phyloP scores from a whole-genome alignment of 2,329 filamentous ascomycete species.

The Hymenoscyphus linearis region DNA sequence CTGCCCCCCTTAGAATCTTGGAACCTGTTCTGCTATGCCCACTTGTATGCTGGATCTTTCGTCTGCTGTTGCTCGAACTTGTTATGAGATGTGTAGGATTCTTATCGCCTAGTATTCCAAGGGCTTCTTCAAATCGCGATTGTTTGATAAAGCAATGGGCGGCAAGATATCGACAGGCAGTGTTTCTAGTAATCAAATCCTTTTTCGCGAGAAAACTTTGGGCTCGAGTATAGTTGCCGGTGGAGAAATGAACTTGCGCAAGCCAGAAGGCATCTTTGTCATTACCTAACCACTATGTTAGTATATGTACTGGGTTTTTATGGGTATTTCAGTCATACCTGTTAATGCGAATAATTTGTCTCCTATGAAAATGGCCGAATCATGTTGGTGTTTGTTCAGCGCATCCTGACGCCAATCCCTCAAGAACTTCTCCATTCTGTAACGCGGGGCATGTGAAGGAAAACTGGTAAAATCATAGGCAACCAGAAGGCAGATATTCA shows the following conservation, averaged over 20 bases:
- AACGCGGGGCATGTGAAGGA: constrained; percentile 7
- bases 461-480: constrained; percentile 4
- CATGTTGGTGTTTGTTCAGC: constrained; percentile 91
- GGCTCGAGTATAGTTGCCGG: constrained; percentile 89
- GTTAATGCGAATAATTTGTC: constrained; percentile 95
- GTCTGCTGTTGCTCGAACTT: constrained; percentile 55
- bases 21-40: constrained; percentile 46
- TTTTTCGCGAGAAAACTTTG: constrained; percentile 80
- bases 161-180: constrained; percentile 86
- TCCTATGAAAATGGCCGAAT: constrained; percentile 92
- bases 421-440: constrained; percentile 81
- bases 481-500: background rate
- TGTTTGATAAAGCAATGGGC: constrained; percentile 95
- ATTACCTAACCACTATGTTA: constrained; percentile 56
- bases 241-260: constrained; percentile 95
- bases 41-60: constrained; percentile 66
- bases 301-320: background rate
- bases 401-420: constrained; percentile 94
- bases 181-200: constrained; percentile 73
- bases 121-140: constrained; percentile 80
- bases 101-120: constrained; percentile 80
- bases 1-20: constrained; percentile 34
- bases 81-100: constrained; percentile 86
- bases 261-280: constrained; percentile 96
- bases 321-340: constrained; percentile 49